Base-by-base conservation (phyloP, 192 early-diverging fungal genomes). In the Linderina pennispora region DNA sequence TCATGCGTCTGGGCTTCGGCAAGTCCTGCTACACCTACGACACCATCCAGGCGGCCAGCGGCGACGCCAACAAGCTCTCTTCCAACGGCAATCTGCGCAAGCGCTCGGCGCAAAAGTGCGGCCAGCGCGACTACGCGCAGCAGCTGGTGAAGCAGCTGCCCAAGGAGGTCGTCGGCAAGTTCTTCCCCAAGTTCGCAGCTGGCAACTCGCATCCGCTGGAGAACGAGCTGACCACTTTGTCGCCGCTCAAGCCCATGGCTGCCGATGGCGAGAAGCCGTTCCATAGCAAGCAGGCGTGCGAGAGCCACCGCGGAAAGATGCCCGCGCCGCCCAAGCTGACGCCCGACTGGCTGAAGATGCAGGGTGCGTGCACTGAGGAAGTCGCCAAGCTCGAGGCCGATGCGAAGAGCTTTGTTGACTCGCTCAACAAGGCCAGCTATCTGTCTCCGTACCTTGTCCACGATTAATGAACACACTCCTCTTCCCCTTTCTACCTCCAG, bases 1-100 rank as follows among this genome's bases (percentile, higher is more conserved):
- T 67, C 16, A 68, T 72, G 63, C 59, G 64, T 11, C 54, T 61
- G 17, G 59, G 60, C 9, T 61, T 58, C 36, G 60, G 56, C 36
- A 41, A 65, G 31, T 50, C 58, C 53, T 77, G 75, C 55, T 77
- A 69, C 50, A 69, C 55, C 7, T 77, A 77, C 38, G 56, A 62
- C 41, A 60, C 56, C 7, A 65, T 64, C 14, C n/a, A 56, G 40
- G 40, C 46, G 10, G 68, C 61, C 20, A 55, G 49, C 28, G 64
- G 56, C 23, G 23, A 50, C 22, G 45, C 17, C 18, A 32, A 50
- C 22, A 45, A 17, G n/a, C 33, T 11, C 9, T 31, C 46, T 0
- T 40, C 59, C 36, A 21, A 42, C 42, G n/a, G n/a, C n/a, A n/a
- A n/a, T n/a, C n/a, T n/a, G n/a, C n/a, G n/a, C n/a, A 61, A 55